Percentiles rank a stretch among this genome's conserved stretches.
Evolutionary conservation across 2,329 filamentous ascomycete genomes (phyloP).

Genomic region (Hypocrella siamensis): DNA sequence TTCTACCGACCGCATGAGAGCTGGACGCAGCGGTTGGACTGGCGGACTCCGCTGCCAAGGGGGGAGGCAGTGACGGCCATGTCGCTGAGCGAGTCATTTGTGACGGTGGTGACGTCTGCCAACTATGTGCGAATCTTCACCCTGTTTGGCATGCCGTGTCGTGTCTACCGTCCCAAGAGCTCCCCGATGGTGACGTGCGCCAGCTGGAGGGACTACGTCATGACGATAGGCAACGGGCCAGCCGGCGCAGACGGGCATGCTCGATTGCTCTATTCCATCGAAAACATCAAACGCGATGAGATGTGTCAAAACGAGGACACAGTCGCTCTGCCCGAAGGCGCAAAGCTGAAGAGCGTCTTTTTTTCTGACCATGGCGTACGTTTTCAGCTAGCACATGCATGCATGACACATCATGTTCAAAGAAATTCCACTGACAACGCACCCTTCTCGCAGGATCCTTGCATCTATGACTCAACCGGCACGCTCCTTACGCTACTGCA

Average conservation of each 20-base stretch:
- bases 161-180: conserved; percentile 84
- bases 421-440: neutral
- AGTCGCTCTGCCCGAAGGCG: conserved; percentile 64
- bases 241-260: conserved; percentile 64
- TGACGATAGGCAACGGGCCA: conserved; percentile 87
- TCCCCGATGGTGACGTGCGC: conserved; percentile 82
- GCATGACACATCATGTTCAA: no score
- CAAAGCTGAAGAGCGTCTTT: conserved; percentile 66
- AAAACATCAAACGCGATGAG: conserved; percentile 87
- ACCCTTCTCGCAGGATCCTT: conserved; percentile 58
- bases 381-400: no score
- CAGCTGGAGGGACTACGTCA: conserved; percentile 89
- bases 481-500: conserved; percentile 77
- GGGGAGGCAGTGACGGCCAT: conserved; percentile 82
- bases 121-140: conserved; percentile 90
- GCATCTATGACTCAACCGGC: conserved; percentile 87
- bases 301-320: conserved; percentile 91
- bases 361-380: conserved; percentile 76
- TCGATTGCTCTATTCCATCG: conserved; percentile 75
- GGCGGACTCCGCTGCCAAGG: conserved; percentile 72
- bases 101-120: conserved; percentile 73
- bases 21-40: conserved; percentile 83
- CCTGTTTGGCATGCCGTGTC: conserved; percentile 76
- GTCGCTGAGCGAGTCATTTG: conserved; percentile 78
- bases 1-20: conserved; percentile 96